Base-by-base conservation (phyloP, 192 early-diverging fungal genomes). In the Coemansia sp. region DNA sequence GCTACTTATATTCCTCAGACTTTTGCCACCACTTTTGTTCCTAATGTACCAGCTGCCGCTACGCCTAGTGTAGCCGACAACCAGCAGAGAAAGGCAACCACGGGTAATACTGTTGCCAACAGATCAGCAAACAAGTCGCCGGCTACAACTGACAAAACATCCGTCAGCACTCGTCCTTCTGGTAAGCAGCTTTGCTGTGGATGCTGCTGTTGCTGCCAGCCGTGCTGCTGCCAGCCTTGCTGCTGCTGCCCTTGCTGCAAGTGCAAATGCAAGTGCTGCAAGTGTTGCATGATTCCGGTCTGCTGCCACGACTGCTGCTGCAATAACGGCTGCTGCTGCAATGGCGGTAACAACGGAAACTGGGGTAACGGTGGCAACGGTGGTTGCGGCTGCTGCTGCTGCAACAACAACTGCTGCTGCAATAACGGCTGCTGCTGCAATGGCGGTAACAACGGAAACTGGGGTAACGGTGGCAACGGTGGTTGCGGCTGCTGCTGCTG, bases 161-260 rank as follows among this genome's bases (percentile, higher is more conserved):
- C 19, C 3, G 43, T 59, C 22, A 54, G 17, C 34, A 58, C n/a
- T 9, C 67, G 50, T 23, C 60, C 61, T 6, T 42, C 18, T n/a
- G 71, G 71, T 8, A 73, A 73, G 54, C 52, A 64, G n/a, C 49
- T 73, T 27, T 73, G 71, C 58, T 59, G 71, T 21, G 65, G 61
- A n/a, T 73, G 71, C 61, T 72, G 70, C 56, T 75, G 72, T 62
- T 74, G 72, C 40, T 74, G 71, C 61, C 60, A 66, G 38, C 64
- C 64, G 5, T 61, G 59, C 34, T 71, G 69, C 59, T 61, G 57
- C n/a, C 67, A 65, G 58, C 61, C 59, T 46, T 64, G 64, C 56
- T 62, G 60, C 59, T 61, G 57, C n/a, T 74, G 71, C 62, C 61
- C 59, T 46, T 64, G 64, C 56, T 62, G 60, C 55, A 61, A 66